Conservation (phyloP, 2,329 filamentous ascomycete genomes). For the Alternaria sp. region DNA sequence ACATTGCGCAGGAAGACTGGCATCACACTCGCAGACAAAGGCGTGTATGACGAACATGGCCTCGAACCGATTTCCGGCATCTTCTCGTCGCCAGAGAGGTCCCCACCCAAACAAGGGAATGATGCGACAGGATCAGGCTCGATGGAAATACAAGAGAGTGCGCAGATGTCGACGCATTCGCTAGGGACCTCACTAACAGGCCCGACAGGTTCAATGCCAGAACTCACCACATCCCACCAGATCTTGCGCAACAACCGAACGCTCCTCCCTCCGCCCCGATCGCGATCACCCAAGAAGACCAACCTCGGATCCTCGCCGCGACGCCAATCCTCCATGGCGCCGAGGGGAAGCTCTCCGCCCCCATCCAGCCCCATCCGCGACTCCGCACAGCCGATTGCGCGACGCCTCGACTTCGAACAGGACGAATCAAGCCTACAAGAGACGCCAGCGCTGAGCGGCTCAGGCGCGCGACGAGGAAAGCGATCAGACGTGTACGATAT, state of each 20-base stretch:
- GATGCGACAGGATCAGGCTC: constrained; percentile 62
- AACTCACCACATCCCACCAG: constrained; percentile 54
- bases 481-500: constrained; percentile 43
- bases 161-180: constrained; percentile 24
- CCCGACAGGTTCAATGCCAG: constrained; percentile 56
- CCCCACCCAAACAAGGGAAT: constrained; percentile 51
- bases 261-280: constrained; percentile 57
- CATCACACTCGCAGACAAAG: constrained; percentile 77
- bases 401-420: constrained; percentile 63
- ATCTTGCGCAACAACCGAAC: constrained; percentile 53
- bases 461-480: constrained; percentile 39
- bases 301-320: constrained; percentile 65
- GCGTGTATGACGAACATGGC: constrained; percentile 86
- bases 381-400: constrained; percentile 54
- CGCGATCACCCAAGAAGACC: constrained; percentile 70
- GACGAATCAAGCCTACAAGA: constrained; percentile 44
- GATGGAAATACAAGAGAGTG: constrained; percentile 71
- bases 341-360: constrained; percentile 57
- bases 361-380: constrained; percentile 38
- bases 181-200: constrained; percentile 3
- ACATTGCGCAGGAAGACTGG: constrained; percentile 78
- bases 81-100: constrained; percentile 84
- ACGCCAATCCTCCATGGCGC: constrained; percentile 64
- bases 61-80: constrained; percentile 86
- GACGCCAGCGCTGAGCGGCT: constrained; percentile 43